Evolutionary conservation across 2,329 filamentous ascomycete species (phyloP), one percentile per base, ranked within the genome.

Genomic region (Pseudogymnoascus sp.): DNA sequence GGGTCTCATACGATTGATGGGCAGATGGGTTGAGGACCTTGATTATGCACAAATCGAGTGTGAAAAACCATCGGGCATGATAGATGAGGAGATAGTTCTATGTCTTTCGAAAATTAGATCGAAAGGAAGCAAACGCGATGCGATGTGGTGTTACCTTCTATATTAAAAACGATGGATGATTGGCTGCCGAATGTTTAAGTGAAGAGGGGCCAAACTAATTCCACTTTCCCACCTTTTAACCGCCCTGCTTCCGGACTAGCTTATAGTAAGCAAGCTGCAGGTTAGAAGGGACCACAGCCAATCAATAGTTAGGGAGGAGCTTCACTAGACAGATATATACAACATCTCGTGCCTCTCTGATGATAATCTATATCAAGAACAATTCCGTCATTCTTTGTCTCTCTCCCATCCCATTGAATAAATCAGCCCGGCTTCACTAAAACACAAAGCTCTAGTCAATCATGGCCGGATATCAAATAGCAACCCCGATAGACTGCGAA

Each of bases 401-500:
- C 37, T 40, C 15, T 40, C 17, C 37, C 37, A 40, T 40, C 17
- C 1, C n/a, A 40, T 40, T 40, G 4, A 40, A 17, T n/a, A 40
- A 17, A 40, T 40, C 37, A 17, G 7, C 6, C 37, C 37, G 4
- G 37, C 37, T 40, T 17, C n/a, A 40, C 7, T 4, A 40, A 17
- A 17, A 17, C 37, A n/a, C n/a, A 7, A 40, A 40, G 37, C 37
- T 19, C 37, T 40, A 40, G 37, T 40, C 9, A 40, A 40, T 40
- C 37, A 40, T 40, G 37, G 37, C 37, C 37, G 37, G 37, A 40
- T 40, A 19, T 40, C 37, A 40, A 40, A 40, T 40, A 4, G 17
- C 37, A 40, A 40, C 37, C n/a, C 64, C 65, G 33, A 59, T 69
- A 31, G 63, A 68, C 44, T 67, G 66, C 61, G 40, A 63, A 38